Percentiles rank a stretch among this genome's conserved stretches.
Conservation (phyloP, 768 basidiomycete genomes). For the Royoungia palumana region DNA sequence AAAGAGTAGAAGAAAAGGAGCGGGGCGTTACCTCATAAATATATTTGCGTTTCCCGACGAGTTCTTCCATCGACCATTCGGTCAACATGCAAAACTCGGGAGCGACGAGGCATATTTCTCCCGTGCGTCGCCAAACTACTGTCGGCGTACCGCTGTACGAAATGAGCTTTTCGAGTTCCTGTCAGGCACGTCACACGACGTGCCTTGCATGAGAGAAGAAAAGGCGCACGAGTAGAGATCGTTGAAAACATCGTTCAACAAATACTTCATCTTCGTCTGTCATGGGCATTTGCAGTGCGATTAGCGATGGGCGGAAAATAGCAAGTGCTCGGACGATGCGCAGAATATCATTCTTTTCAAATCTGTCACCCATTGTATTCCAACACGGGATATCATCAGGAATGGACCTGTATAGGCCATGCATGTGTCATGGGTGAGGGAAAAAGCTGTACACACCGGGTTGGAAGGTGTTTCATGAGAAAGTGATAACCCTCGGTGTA, state of each 20-base stretch:
- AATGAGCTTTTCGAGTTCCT: slow-evolving; percentile 97
- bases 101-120: slow-evolving; percentile 95
- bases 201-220: background rate
- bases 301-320: slow-evolving; percentile 93
- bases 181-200: slow-evolving; percentile 2
- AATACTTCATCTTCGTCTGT: slow-evolving; percentile 96
- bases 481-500: slow-evolving; percentile 97
- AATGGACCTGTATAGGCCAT: slow-evolving; percentile 39
- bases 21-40: slow-evolving; percentile 33
- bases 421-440: slow-evolving; percentile 33
- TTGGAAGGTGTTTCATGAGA: slow-evolving; percentile 89
- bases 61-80: slow-evolving; percentile 84
- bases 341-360: slow-evolving; percentile 94
- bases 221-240: slow-evolving; percentile 74
- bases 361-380: slow-evolving; percentile 47
- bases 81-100: slow-evolving; percentile 95
- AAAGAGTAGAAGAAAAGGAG: slow-evolving; percentile 16
- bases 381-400: slow-evolving; percentile 36
- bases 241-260: slow-evolving; percentile 92
- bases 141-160: slow-evolving; percentile 97
- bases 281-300: slow-evolving; percentile 96
- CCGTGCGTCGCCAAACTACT: slow-evolving; percentile 95
- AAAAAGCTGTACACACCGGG: slow-evolving; percentile 57
- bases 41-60: slow-evolving; percentile 56
- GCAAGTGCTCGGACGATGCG: slow-evolving; percentile 93